Percentiles rank a stretch among this genome's conserved stretches.
phyloP scores from a whole-genome alignment of 495 filamentous ascomycete species.

The Penicillium pancosmium region DNA sequence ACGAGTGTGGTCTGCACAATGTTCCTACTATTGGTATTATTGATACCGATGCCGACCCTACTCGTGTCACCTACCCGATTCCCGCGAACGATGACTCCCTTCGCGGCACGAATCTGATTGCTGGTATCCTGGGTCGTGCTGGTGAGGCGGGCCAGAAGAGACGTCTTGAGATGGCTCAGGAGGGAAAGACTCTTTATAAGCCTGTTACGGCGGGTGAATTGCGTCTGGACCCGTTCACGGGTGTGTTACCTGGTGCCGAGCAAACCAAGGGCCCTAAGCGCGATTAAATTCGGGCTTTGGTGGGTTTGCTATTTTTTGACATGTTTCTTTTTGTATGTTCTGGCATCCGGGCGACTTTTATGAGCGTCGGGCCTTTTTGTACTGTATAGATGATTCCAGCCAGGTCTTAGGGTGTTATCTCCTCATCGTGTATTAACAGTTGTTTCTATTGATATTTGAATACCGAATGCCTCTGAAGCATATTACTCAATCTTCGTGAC shows the following conservation, averaged over 20 bases:
- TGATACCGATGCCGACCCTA: constrained; percentile 91
- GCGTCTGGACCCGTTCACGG: constrained; percentile 34
- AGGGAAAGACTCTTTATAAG: constrained; percentile 60
- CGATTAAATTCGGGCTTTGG: constrained; percentile 9
- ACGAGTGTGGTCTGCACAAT: constrained; percentile 85
- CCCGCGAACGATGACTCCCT: constrained; percentile 97
- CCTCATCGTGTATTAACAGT: constrained; percentile 39
- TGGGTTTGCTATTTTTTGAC: constrained; percentile 7
- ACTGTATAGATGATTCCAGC: constrained; percentile 41
- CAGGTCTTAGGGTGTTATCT: constrained; percentile 23
- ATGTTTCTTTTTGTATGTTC: constrained; percentile 9
- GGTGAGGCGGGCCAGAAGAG: constrained; percentile 73
- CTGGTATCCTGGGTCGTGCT: constrained; percentile 80
- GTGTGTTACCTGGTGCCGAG: constrained; percentile 21
- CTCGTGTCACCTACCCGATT: constrained; percentile 95
- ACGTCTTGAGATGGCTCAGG: constrained; percentile 61
- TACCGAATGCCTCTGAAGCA: constrained; percentile 5
- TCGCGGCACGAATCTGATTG: constrained; percentile 77
- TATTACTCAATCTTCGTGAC: not conserved
- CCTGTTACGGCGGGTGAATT: constrained; percentile 41
- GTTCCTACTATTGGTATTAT: constrained; percentile 94
- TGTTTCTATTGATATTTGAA: constrained; percentile 2
- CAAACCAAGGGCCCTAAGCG: constrained; percentile 12
- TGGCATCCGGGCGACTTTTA: constrained; percentile 21
- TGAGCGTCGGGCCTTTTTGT: constrained; percentile 33